These are phyloP conservation scores for Arthrobotrys sphaeroides DNA, from an alignment of 2,329 filamentous ascomycete species.

Conservation along the genomic window DNA sequence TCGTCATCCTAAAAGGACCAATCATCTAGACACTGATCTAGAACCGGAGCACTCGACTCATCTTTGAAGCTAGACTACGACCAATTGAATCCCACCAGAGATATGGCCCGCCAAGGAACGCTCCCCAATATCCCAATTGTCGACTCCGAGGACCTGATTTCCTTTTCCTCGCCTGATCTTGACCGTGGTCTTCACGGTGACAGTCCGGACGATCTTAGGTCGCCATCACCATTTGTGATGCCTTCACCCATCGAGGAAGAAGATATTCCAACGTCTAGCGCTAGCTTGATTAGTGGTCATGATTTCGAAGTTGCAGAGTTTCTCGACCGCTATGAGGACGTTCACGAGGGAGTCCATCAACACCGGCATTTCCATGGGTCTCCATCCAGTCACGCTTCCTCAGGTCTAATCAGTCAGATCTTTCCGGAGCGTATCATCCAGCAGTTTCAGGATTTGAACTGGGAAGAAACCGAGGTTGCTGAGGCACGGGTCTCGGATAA, in stretches of 20 bases:
- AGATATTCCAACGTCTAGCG: background rate
- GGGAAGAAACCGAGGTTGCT: background rate
- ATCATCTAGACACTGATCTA: background rate
- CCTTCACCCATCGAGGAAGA: background rate
- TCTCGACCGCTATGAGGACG: constrained; percentile 1
- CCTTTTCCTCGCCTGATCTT: background rate
- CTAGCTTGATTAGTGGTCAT: background rate
- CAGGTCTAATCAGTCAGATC: background rate
- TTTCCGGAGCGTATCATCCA: constrained; percentile 1
- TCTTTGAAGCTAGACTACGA: background rate
- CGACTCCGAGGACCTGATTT: background rate
- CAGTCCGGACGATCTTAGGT: background rate
- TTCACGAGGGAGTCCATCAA: background rate
- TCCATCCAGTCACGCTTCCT: background rate
- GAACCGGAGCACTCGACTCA: background rate
- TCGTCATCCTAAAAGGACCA: too few species aligned
- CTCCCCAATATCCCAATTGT: background rate
- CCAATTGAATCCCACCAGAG: background rate
- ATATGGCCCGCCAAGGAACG: background rate
- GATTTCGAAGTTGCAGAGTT: background rate
- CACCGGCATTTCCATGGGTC: background rate
- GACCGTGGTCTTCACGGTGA: too few species aligned
- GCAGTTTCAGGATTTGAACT: background rate
- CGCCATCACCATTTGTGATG: constrained; percentile 13
- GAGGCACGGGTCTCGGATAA: background rate